Evolutionary conservation across 768 basidiomycete species (phyloP).

Genomic region (Exidia glandulosa): DNA sequence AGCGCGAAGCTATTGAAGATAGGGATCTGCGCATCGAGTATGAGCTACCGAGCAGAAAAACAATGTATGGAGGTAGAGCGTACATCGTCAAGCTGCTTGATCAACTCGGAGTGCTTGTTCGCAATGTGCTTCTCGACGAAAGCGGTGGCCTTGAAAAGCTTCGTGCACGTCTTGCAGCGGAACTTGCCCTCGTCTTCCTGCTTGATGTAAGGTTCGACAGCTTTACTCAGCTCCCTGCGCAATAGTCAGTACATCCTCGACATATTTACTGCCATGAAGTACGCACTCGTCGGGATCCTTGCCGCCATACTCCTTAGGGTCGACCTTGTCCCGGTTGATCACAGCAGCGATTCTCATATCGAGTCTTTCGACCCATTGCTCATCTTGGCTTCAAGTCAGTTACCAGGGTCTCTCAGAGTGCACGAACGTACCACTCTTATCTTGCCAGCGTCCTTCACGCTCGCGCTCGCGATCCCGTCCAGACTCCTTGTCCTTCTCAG

Average conservation of each 20-base stretch:
- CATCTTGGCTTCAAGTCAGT: constrained; percentile 42
- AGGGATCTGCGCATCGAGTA: constrained; percentile 42
- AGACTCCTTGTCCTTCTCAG: constrained; percentile 28
- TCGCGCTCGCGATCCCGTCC: not conserved
- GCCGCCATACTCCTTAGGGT: constrained; percentile 81
- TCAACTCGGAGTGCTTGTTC: constrained; percentile 84
- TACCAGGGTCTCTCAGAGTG: not conserved
- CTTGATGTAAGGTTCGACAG: constrained; percentile 72
- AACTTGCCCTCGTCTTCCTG: constrained; percentile 97
- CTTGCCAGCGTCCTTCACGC: not conserved
- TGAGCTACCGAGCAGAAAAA: constrained; percentile 6
- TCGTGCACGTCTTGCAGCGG: constrained; percentile 91
- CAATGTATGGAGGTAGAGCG: constrained; percentile 13
- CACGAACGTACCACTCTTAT: not conserved
- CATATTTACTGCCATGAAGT: constrained; percentile 8
- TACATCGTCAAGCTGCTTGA: constrained; percentile 80
- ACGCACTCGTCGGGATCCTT: constrained; percentile 83
- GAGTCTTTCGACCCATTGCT: constrained; percentile 82
- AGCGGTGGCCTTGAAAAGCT: constrained; percentile 93
- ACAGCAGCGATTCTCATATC: constrained; percentile 79
- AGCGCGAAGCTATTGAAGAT: constrained; percentile 95
- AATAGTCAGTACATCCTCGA: constrained; percentile 7
- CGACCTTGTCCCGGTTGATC: constrained; percentile 66
- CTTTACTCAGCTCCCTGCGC: constrained; percentile 66
- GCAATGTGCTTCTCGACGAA: constrained; percentile 97